Base-by-base conservation (phyloP, 257 asterid species). In the Solanum appendiculatum region DNA sequence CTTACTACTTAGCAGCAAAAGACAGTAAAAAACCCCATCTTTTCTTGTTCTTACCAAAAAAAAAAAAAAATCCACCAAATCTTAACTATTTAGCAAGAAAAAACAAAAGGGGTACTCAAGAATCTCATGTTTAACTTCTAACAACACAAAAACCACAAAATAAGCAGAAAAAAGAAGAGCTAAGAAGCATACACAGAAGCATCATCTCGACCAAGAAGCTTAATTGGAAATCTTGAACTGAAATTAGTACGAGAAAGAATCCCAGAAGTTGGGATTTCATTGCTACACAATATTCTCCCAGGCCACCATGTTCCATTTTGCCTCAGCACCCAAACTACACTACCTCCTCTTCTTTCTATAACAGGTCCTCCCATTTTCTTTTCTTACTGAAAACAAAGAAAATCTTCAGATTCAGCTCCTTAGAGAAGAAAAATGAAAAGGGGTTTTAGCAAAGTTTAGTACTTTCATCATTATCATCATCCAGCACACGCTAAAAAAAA, bases 301-400 rank as follows among this genome's bases (percentile, higher is more conserved):
- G 88, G 91, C 88, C 89, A 91, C 93, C 92, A 89, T 51, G 84
- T 86, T 27, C 85, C 86, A 48, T 86, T 66, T 68, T 86, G 87
- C n/a, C 87, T 93, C 87, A 82, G 91, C 87, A 86, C 84, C 88
- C 86, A 88, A 25, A 90, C 90, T 48, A 86, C 20, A 81, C 89
- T 88, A 89, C 92, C 91, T 85, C 31, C 90, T 74, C 46, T 77
- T 15, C 70, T 85, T 34, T 60, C 69, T 40, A 36, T 9, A 20
- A 25, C 5, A 7, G 25, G 27, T 58, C 46, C 68, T 15, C 77
- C 85, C 82, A 58, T 69, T 74, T 88, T 25, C 56, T 44, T 83
- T 20, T 23, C 8, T 27, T 36, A 63, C 44, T 39, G 81, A 29
- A 42, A 72, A 56, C 25, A 31, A 64, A 68, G 56, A 34, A 46